A percentile compares a stretch with the other conserved stretches of the same genome.
phyloP scores from a whole-genome alignment of 2,329 filamentous ascomycete genomes.

The Volutella citrinella region DNA sequence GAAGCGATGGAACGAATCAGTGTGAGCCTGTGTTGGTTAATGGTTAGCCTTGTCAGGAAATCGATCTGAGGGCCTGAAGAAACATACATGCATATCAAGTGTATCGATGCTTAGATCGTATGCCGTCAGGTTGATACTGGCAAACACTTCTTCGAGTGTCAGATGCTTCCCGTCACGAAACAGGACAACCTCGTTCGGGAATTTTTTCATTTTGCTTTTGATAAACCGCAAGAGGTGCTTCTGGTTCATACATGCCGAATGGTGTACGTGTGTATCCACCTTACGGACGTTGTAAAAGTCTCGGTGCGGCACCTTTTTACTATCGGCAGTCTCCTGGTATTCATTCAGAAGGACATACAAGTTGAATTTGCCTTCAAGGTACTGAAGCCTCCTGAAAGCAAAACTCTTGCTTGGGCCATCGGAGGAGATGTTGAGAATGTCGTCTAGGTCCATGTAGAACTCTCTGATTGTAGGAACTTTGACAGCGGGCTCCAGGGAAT shows the following conservation, averaged over 20 bases:
- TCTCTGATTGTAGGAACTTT: constrained; percentile 89
- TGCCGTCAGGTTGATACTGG: constrained; percentile 94
- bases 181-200: constrained; percentile 87
- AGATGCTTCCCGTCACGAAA: constrained; percentile 89
- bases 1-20: constrained; percentile 96
- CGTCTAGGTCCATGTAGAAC: constrained; percentile 92
- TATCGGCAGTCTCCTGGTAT: constrained; percentile 97
- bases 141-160: constrained; percentile 89
- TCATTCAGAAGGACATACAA: constrained; percentile 91
- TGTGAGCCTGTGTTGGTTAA: constrained; percentile 66
- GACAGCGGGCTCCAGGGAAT: constrained; percentile 66
- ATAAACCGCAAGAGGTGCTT: constrained; percentile 98
- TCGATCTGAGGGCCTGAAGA: background rate
- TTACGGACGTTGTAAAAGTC: constrained; percentile 99
- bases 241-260: constrained; percentile 99
- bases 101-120: constrained; percentile 99
- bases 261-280: constrained; percentile 97
- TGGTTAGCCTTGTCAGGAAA: background rate
- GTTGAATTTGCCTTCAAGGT: constrained; percentile 96
- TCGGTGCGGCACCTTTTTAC: constrained; percentile 93
- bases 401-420: constrained; percentile 97
- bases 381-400: constrained; percentile 89
- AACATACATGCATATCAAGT: constrained; percentile 90
- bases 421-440: constrained; percentile 82
- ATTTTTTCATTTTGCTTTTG: constrained; percentile 99